Evolutionary conservation across 768 basidiomycete genomes (phyloP).

Genomic region (Chalciporus piperatus): DNA sequence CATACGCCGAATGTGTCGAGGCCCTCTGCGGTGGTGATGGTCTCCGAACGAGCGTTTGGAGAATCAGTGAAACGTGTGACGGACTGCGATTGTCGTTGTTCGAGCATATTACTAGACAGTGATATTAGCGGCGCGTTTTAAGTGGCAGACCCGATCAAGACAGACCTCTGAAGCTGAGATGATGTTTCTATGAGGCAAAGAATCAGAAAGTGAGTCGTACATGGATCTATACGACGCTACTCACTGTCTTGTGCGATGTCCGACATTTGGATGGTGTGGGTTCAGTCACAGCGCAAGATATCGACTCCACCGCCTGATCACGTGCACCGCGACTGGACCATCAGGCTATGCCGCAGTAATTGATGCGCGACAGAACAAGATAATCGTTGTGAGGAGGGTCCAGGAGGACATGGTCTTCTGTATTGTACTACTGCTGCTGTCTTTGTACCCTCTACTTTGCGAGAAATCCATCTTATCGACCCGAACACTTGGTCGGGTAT

Average conservation of each 20-base stretch:
- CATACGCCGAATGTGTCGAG: conserved; percentile 76
- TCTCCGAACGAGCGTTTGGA: conserved; percentile 78
- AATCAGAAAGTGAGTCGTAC: background rate
- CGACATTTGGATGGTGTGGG: conserved; percentile 3
- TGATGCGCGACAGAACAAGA: too few species aligned
- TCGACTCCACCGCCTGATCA: conserved; percentile 4
- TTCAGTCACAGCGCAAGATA: background rate
- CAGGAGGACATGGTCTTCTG: background rate
- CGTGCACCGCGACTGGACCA: conserved; percentile 17
- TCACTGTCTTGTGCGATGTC: conserved; percentile 13
- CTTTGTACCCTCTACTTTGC: background rate
- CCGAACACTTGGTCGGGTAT: conserved; percentile 17
- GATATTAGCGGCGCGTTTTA: background rate
- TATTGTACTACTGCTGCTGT: background rate
- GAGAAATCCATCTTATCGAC: background rate
- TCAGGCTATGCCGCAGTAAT: too few species aligned
- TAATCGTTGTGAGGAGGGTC: background rate
- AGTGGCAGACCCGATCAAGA: background rate
- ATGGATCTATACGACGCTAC: background rate
- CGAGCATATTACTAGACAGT: background rate
- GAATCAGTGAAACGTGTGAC: conserved; percentile 49
- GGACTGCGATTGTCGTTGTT: conserved; percentile 9
- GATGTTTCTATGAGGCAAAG: conserved; percentile 5
- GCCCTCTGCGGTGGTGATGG: conserved; percentile 72
- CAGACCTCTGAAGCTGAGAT: conserved; percentile 3